Conservation (phyloP, 2,329 filamentous ascomycete species). For the Calonectria hawksworthii region DNA sequence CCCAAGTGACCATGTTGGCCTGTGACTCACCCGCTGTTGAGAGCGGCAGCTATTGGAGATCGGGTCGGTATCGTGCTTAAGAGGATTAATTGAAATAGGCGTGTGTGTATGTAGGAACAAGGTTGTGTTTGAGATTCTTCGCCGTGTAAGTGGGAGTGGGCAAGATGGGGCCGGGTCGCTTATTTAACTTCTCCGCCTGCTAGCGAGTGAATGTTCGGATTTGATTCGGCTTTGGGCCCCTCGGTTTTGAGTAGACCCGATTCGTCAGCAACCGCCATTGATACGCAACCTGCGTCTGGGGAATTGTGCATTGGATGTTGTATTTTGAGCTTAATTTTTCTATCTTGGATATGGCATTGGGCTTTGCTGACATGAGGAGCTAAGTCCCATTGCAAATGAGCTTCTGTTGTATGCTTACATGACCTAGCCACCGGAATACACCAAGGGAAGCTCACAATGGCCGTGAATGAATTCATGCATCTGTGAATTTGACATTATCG, state of each 20-base stretch:
- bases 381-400: background rate
- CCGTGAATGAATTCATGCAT: no score
- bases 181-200: constrained; percentile 14
- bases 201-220: background rate
- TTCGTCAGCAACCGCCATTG: background rate
- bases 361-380: background rate
- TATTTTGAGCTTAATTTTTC: background rate
- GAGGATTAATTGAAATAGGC: background rate
- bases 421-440: no score
- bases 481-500: no score
- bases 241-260: constrained; percentile 17
- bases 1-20: constrained; percentile 43
- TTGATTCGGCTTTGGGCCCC: background rate
- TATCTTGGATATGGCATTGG: background rate
- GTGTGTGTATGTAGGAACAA: background rate
- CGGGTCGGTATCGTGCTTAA: background rate
- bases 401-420: no score
- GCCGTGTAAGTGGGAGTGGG: constrained; percentile 11
- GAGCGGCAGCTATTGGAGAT: background rate
- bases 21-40: background rate
- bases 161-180: background rate
- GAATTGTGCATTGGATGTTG: background rate
- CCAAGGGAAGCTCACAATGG: no score
- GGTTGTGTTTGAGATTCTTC: background rate
- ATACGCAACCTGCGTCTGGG: background rate